Conservation (phyloP, 2,329 filamentous ascomycete species). For the Fusarium begoniae region DNA sequence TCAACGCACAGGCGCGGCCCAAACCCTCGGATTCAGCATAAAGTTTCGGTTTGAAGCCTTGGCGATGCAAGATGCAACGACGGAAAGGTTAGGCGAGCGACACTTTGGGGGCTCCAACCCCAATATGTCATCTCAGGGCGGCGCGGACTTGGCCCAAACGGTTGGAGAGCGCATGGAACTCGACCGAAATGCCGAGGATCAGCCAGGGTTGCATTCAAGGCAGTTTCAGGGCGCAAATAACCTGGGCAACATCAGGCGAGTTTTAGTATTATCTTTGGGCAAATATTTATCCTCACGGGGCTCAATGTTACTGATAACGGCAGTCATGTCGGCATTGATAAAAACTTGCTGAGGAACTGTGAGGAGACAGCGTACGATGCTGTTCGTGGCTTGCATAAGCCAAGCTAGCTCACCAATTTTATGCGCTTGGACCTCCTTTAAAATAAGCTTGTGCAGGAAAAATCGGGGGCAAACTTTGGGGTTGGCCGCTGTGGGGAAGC, state of each 20-base stretch:
- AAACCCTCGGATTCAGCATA: not conserved
- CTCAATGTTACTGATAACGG: not conserved
- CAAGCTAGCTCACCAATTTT: not conserved
- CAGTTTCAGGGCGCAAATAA: not conserved
- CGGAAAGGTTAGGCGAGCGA: not conserved
- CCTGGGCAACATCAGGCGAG: not conserved
- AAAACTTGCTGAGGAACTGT: not conserved
- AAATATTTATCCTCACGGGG: not conserved
- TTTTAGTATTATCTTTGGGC: not conserved
- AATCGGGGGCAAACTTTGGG: slow-evolving; percentile 15
- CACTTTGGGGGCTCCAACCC: slow-evolving; percentile 20
- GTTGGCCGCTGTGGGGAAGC: slow-evolving; percentile 19
- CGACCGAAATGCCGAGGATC: slow-evolving; percentile 11
- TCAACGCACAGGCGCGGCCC: not conserved
- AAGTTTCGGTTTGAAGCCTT: not conserved
- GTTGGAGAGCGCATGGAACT: slow-evolving; percentile 9
- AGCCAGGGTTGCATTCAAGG: not conserved
- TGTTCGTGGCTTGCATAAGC: not conserved
- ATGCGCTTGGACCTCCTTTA: not conserved
- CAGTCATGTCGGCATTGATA: not conserved
- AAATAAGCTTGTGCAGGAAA: slow-evolving; percentile 21
- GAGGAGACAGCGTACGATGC: not conserved
- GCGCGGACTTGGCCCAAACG: not conserved
- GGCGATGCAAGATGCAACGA: not conserved
- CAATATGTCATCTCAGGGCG: not conserved